Evolutionary conservation across 192 early-diverging fungal genomes (phyloP), one percentile per base, ranked within the genome.

Genomic region (Coemansia sp.): DNA sequence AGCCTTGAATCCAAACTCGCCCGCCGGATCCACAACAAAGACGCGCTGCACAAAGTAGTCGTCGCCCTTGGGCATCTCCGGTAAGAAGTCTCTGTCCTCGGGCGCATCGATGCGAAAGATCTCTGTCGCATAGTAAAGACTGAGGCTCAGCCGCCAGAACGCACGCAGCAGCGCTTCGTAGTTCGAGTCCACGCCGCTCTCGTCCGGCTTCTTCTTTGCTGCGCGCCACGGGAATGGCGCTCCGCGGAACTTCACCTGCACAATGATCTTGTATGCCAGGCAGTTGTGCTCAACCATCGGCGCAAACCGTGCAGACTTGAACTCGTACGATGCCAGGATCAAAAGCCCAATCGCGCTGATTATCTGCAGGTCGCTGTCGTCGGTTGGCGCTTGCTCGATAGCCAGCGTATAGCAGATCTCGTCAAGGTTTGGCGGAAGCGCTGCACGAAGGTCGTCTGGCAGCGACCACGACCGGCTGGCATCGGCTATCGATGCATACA

Each of bases 291-390:
- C 78, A 8, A 74, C 67, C 78, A 81, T 81, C 6, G 68, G 60
- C 25, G 72, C 72, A 74, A 81, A 81, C 14, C 78, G 72, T 13
- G 78, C 78, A 36, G 78, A 81, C 62, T 81, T 81, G 68, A 81
- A 81, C 62, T 81, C 78, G 56, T 81, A 81, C 13, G 68, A 56
- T 17, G 72, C 67, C 48, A 81, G 62, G 0, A 62, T 58, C 55
- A 81, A 55, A 65, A 81, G 54, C 4, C 71, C 78, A 9, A 71
- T 30, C 5, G 70, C 68, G 11, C 40, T 52, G 3, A 81, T 38
- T 0, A 81, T 55, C 29, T 61, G 70, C 29, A 69, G 59, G 27
- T 53, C 57, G 29, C 48, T 53, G 38, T 20, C 41, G 25, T 70
- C 68, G 20, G 41, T 59, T 6, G 67, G 66, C 28, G 70, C 65